Conservation (phyloP, 345 rosid genomes). For the Litchi chinensis region DNA sequence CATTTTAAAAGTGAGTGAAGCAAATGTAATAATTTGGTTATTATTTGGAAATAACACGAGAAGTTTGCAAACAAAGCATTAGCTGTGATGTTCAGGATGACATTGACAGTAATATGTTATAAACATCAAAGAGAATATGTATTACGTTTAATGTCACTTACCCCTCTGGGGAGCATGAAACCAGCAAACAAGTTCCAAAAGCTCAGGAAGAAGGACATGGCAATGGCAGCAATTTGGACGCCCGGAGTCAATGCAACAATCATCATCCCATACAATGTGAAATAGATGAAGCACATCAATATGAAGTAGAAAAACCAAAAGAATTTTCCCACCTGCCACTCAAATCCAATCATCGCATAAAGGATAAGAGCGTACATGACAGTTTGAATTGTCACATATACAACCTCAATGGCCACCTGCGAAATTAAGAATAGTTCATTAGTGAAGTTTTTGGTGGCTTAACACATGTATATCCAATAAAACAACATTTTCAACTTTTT, state of each 20-base stretch:
- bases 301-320: slow-evolving; percentile 69
- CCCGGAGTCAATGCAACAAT: slow-evolving; percentile 71
- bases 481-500: too few species aligned
- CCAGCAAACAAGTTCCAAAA: slow-evolving; percentile 92
- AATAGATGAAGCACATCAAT: slow-evolving; percentile 58
- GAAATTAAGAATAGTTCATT: slow-evolving; percentile 6
- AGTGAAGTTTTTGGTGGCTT: neutral
- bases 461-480: neutral
- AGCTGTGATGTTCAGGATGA: too few species aligned
- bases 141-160: slow-evolving; percentile 25
- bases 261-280: slow-evolving; percentile 86
- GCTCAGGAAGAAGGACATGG: slow-evolving; percentile 78
- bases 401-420: slow-evolving; percentile 70
- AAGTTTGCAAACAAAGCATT: too few species aligned
- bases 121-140: neutral
- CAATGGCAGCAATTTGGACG: slow-evolving; percentile 68
- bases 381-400: slow-evolving; percentile 62
- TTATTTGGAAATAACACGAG: too few species aligned
- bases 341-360: slow-evolving; percentile 75
- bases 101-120: too few species aligned
- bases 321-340: slow-evolving; percentile 56
- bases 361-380: slow-evolving; percentile 53
- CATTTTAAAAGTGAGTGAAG: too few species aligned
- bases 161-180: slow-evolving; percentile 70
- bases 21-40: too few species aligned